Evolutionary conservation across 495 filamentous ascomycete genomes (phyloP).

Genomic region (Tuber microsphaerosporum): DNA sequence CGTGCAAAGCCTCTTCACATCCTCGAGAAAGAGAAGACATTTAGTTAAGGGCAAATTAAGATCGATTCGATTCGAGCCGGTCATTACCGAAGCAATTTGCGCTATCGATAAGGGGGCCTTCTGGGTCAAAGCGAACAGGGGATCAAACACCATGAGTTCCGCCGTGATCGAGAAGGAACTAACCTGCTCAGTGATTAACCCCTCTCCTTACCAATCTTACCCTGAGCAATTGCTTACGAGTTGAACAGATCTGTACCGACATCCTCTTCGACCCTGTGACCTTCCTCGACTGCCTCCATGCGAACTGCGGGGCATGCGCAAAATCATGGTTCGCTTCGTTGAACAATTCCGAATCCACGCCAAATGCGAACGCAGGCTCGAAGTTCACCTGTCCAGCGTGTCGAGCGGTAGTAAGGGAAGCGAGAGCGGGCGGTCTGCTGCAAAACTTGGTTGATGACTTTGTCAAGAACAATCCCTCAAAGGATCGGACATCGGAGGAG

Average conservation of each 20-base stretch:
- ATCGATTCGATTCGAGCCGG: not conserved
- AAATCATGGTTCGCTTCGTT: conserved; percentile 85
- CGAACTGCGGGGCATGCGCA: conserved; percentile 88
- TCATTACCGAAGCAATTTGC: not conserved
- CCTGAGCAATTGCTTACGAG: conserved; percentile 11
- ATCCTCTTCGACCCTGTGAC: conserved; percentile 91
- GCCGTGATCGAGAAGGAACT: conserved; percentile 70
- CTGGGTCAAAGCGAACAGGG: not conserved
- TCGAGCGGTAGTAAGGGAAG: conserved; percentile 73
- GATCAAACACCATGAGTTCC: conserved; percentile 26
- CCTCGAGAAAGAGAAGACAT: not conserved
- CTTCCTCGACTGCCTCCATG: conserved; percentile 93
- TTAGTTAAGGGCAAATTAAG: not conserved
- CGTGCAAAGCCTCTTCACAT: not conserved
- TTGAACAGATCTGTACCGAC: conserved; percentile 84
- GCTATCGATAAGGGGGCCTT: not conserved
- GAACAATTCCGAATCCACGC: conserved; percentile 36
- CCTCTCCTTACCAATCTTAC: conserved; percentile 20
- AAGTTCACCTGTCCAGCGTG: conserved; percentile 88
- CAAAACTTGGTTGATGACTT: conserved; percentile 77
- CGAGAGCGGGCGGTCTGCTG: conserved; percentile 74
- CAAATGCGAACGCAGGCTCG: conserved; percentile 45
- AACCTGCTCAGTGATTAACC: conserved; percentile 72
- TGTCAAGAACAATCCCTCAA: conserved; percentile 65
- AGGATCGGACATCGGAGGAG: conserved; percentile 58